Conservation (phyloP, 805 yeast species). For the Clavispora phyllophila region DNA sequence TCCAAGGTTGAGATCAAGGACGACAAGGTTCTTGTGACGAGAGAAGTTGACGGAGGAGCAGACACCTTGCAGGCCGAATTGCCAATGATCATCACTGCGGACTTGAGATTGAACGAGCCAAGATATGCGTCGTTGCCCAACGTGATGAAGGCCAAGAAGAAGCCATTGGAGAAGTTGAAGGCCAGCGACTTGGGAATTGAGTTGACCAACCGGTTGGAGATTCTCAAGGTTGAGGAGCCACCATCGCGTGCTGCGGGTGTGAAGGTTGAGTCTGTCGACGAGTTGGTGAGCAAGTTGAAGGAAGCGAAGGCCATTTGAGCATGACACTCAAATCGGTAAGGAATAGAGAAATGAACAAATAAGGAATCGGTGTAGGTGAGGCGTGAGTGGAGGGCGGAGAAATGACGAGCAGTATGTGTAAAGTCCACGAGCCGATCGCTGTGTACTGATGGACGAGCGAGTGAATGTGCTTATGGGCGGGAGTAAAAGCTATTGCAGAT, state of each 20-base stretch:
- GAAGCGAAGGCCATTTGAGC: constrained; percentile 60
- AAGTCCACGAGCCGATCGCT: no score
- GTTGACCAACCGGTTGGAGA: constrained; percentile 56
- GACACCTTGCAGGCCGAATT: constrained; percentile 72
- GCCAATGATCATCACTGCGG: constrained; percentile 88
- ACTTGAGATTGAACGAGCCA: constrained; percentile 89
- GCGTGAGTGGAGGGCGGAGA: no score
- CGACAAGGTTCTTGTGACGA: constrained; percentile 63
- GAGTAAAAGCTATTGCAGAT: no score
- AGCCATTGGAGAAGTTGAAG: constrained; percentile 70
- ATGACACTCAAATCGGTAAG: not conserved
- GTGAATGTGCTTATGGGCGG: no score
- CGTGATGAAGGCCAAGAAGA: constrained; percentile 97
- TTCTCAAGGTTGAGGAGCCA: constrained; percentile 79
- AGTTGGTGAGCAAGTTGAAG: constrained; percentile 71
- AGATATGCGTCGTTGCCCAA: constrained; percentile 94
- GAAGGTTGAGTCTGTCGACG: constrained; percentile 77
- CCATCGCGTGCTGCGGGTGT: constrained; percentile 76
- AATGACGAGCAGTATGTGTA: no score
- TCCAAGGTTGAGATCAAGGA: constrained; percentile 67
- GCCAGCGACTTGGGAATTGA: constrained; percentile 67
- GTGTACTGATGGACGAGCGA: no score
- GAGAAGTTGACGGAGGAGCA: constrained; percentile 95
- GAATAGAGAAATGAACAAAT: not conserved
- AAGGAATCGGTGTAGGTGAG: not conserved